Evolutionary conservation across 108 stramenopile genomes (phyloP), one percentile per base, ranked within the genome.

Genomic region (Cylindrotheca fusiformis): DNA sequence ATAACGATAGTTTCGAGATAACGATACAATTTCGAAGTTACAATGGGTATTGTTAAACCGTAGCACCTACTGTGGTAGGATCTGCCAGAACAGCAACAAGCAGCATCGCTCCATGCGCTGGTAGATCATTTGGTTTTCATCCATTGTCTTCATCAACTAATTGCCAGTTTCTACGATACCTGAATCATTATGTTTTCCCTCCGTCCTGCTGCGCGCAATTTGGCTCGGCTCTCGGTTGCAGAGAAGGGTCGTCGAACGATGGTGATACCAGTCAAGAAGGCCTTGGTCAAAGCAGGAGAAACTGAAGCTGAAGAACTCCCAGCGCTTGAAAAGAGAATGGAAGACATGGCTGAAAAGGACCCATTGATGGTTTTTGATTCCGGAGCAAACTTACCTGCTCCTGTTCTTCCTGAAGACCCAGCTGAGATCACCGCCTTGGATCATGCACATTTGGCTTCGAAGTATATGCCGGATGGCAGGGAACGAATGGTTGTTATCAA

Each of bases 341-440:
- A 76, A 26, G 52, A 51, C 14, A 69, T 76, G 68, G 33, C 60
- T 32, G 77, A 78, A 27, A 67, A 70, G 55, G 69, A 65, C 32
- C 22, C 44, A 5, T 26, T 58, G 36, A 74, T 74, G 73, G 66
- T 74, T 18, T 74, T 55, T 57, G 48, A 73, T 49, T 52, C 53
- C n/a, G 60, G 76, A 29, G 47, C 18, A 18, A 53, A 68, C 31
- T 63, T 79, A 23, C 83, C 80, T 3, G 78, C 72, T 25, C 87
- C 89, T 0, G 61, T 69, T 22, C 67, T 90, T 0, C 93, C 93
- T 24, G 90, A 90, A 25, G 73, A 88, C 46, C 81, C 80, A 48
- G 65, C 77, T 1, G 94, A 95, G 61, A 58, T 92, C 10, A 75
- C 77, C 30, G 84, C 88, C 25, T 65, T 95, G 29, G 90, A 90